Evolutionary conservation across 2,329 filamentous ascomycete genomes (phyloP).

Genomic region (Alternaria brassicicola): DNA sequence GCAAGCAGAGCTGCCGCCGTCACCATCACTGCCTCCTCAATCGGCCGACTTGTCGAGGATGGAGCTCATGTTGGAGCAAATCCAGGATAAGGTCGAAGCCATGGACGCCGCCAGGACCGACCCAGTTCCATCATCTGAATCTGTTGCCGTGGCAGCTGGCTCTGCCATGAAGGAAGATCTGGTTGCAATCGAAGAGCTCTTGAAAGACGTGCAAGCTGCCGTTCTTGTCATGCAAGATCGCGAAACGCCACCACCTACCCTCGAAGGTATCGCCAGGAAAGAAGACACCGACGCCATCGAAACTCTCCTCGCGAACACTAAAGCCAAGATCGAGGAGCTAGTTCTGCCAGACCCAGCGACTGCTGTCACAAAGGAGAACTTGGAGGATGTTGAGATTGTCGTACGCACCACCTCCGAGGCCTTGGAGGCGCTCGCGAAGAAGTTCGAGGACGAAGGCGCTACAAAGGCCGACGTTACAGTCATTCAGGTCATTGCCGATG

Average conservation of each 20-base stretch:
- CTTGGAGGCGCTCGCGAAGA: constrained; percentile 68
- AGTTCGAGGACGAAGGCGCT: constrained; percentile 70
- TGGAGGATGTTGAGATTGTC: constrained; percentile 69
- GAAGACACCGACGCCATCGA: constrained; percentile 92
- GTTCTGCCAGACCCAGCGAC: constrained; percentile 69
- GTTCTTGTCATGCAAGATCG: constrained; percentile 50
- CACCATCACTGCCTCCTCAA: constrained; percentile 50
- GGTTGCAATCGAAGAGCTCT: constrained; percentile 50
- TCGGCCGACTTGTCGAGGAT: constrained; percentile 76
- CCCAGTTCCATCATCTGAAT: constrained; percentile 49
- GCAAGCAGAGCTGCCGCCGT: constrained; percentile 47
- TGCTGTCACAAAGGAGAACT: constrained; percentile 66
- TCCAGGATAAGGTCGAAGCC: constrained; percentile 82
- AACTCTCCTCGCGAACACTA: constrained; percentile 86
- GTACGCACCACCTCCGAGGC: constrained; percentile 77
- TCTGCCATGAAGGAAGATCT: constrained; percentile 60
- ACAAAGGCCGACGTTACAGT: constrained; percentile 79
- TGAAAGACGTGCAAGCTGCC: constrained; percentile 65
- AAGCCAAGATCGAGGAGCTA: constrained; percentile 84
- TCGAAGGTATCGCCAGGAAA: constrained; percentile 67
- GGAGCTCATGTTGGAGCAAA: constrained; percentile 79
- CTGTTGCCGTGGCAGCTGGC: constrained; percentile 44
- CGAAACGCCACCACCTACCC: constrained; percentile 23
- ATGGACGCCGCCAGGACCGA: constrained; percentile 64
- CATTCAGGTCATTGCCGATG: constrained; percentile 78